phyloP scores from a whole-genome alignment of 805 yeast species.

The Starmerella gropengiesseri region DNA sequence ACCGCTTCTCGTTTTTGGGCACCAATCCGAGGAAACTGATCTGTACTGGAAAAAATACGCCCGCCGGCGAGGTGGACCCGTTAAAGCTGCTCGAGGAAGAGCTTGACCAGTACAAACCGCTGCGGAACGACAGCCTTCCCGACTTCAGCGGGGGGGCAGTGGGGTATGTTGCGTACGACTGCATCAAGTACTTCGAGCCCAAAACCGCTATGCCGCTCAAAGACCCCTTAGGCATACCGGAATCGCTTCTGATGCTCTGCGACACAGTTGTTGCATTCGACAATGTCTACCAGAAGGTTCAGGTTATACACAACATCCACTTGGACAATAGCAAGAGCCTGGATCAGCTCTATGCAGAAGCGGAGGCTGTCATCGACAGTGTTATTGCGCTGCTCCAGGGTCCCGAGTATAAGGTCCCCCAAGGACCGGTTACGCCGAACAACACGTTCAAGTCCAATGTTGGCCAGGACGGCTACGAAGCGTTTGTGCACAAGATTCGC shows the following conservation, averaged over 20 bases:
- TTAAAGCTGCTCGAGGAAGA: constrained; percentile 63
- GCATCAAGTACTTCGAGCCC: constrained; percentile 95
- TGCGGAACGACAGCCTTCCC: constrained; percentile 66
- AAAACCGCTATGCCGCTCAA: constrained; percentile 61
- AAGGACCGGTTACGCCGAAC: constrained; percentile 54
- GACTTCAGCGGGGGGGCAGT: constrained; percentile 91
- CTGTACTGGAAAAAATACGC: constrained; percentile 62
- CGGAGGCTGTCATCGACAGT: constrained; percentile 42
- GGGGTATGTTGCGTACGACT: constrained; percentile 92
- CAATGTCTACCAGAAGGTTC: constrained; percentile 86
- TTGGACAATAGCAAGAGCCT: constrained; percentile 28
- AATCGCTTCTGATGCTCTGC: constrained; percentile 81
- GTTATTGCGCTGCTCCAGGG: constrained; percentile 36
- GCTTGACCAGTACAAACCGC: constrained; percentile 51
- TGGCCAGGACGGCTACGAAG: constrained; percentile 88
- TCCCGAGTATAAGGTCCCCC: constrained; percentile 46
- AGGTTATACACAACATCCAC: constrained; percentile 71
- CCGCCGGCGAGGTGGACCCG: constrained; percentile 63
- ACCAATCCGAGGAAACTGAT: constrained; percentile 71
- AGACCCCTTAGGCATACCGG: constrained; percentile 80
- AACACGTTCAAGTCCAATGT: constrained; percentile 76
- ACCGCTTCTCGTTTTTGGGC: constrained; percentile 86
- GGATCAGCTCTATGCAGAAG: constrained; percentile 44
- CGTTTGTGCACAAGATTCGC: constrained; percentile 63
- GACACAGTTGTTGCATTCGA: constrained; percentile 87